A percentile compares a stretch with the other conserved stretches of the same genome.
phyloP scores from a whole-genome alignment of 495 filamentous ascomycete genomes.

The Penicillium diatomitis region DNA sequence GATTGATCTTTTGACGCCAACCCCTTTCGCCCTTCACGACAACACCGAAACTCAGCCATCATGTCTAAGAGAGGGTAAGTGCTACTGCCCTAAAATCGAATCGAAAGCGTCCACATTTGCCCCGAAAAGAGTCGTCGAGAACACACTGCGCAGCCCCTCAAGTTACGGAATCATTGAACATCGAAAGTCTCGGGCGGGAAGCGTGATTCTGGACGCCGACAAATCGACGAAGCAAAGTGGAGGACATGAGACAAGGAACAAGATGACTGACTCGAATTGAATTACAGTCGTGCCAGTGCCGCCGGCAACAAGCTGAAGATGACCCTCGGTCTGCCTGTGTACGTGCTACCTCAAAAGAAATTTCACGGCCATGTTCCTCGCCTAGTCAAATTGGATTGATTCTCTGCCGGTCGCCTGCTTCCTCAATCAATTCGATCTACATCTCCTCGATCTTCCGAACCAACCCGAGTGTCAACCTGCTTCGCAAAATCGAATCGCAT shows the following conservation, averaged over 20 bases:
- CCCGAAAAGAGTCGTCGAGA: slow-evolving; percentile 2
- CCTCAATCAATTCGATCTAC: background rate
- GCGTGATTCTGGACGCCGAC: background rate
- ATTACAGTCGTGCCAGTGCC: slow-evolving; percentile 68
- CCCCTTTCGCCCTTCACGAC: slow-evolving; percentile 33
- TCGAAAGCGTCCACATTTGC: slow-evolving; percentile 4
- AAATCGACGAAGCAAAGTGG: background rate
- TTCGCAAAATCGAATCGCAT: too few relatives aligned
- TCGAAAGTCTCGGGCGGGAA: slow-evolving; percentile 11
- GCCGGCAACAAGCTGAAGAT: slow-evolving; percentile 99
- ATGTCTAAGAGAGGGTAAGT: slow-evolving; percentile 52
- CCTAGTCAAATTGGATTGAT: slow-evolving; percentile 11
- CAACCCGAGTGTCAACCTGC: too few relatives aligned
- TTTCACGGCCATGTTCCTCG: slow-evolving; percentile 11
- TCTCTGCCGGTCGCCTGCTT: slow-evolving; percentile 5
- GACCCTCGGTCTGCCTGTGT: slow-evolving; percentile 99
- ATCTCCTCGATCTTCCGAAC: background rate
- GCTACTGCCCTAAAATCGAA: slow-evolving; percentile 5
- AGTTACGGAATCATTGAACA: background rate
- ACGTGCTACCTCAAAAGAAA: slow-evolving; percentile 41
- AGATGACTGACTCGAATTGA: slow-evolving; percentile 21
- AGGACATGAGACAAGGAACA: background rate
- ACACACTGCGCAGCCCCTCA: slow-evolving; percentile 9
- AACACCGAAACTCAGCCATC: slow-evolving; percentile 40
- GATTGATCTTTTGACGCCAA: slow-evolving; percentile 31